These are phyloP conservation scores for Taphrina pruni DNA, from an alignment of 1,139 yeast genomes.

Conservation along the genomic window DNA sequence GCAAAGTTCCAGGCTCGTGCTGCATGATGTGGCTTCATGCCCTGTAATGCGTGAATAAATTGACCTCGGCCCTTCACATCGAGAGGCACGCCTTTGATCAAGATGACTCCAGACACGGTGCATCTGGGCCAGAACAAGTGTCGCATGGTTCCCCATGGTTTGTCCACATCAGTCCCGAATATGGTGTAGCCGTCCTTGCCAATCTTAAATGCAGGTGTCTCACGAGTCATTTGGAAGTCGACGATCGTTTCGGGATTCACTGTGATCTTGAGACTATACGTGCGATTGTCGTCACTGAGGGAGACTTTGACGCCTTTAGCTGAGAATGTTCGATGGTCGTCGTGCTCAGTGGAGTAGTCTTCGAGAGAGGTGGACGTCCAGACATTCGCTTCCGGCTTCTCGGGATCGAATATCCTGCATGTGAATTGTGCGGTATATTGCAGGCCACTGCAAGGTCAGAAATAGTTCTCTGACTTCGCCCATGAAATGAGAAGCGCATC, in stretches of 20 bases:
- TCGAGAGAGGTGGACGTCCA: constrained; percentile 94
- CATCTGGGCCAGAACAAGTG: constrained; percentile 97
- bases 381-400: constrained; percentile 60
- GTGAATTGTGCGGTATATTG: constrained; percentile 84
- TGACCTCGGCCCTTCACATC: constrained; percentile 63
- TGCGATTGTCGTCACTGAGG: constrained; percentile 61
- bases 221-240: constrained; percentile 66
- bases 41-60: constrained; percentile 98
- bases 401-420: constrained; percentile 70
- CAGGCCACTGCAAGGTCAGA: constrained; percentile 10
- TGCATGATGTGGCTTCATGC: constrained; percentile 99
- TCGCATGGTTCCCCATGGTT: constrained; percentile 98
- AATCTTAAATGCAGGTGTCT: constrained; percentile 84
- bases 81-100: constrained; percentile 50
- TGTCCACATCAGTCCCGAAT: constrained; percentile 74
- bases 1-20: constrained; percentile 96
- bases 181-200: constrained; percentile 85
- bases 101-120: constrained; percentile 66
- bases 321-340: constrained; percentile 47
- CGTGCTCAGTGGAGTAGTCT: constrained; percentile 70
- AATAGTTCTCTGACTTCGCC: not conserved
- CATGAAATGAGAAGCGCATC: not conserved
- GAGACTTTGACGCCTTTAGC: constrained; percentile 61
- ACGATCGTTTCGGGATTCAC: constrained; percentile 77
- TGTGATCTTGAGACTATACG: constrained; percentile 65